Base-by-base conservation (phyloP, 441 rosid species). In the Populus hybrid region DNA sequence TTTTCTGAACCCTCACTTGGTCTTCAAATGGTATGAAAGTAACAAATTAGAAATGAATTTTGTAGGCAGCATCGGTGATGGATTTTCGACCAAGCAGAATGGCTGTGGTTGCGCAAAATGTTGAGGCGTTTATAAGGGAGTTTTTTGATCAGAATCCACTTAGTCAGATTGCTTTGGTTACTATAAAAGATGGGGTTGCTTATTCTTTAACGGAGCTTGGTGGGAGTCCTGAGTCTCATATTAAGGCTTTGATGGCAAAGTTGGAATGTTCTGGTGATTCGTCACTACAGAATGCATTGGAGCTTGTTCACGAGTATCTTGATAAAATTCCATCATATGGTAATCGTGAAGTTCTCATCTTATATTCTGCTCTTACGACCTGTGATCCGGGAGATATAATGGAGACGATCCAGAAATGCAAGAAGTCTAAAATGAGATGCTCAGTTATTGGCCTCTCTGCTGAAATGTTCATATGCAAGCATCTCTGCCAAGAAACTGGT, bases 311-410 rank as follows among this genome's bases (percentile, higher is more conserved):
- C 34, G 94, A 84, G 63, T 86, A 87, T 80, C 86, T 92, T 34
- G 84, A 86, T 80, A 86, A 90, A 79, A 88, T 91, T 76, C 97
- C 95, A 67, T 85, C 90, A 0, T 91, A 90, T 14, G 95, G 93
- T 73, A 91, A 88, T 80, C 90, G 95, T 14, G 93, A 92, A 85
- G 91, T 88, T 80, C 83, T 90, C 66, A 84, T 92, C 84, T 59
- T 93, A 77, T 90, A 88, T 81, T 95, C 98, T 2, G 91, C 96
- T 68, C 88, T 92, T 61, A 88, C 89, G 75, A 92, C 95, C 20
- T 91, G 91, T 84, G 99, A 95, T 86, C 98, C 97, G 3, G 99
- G 98, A 74, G 94, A 93, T 80, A 91, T 93, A 76, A 88, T 90
- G 95, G 92, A 89, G 73, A 90, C 95, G 30, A 88, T 95, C 81